Percentiles rank a stretch among this genome's conserved stretches.
These are phyloP conservation scores for Galerina marginata DNA, from an alignment of 768 basidiomycete species.

Conservation along the genomic window DNA sequence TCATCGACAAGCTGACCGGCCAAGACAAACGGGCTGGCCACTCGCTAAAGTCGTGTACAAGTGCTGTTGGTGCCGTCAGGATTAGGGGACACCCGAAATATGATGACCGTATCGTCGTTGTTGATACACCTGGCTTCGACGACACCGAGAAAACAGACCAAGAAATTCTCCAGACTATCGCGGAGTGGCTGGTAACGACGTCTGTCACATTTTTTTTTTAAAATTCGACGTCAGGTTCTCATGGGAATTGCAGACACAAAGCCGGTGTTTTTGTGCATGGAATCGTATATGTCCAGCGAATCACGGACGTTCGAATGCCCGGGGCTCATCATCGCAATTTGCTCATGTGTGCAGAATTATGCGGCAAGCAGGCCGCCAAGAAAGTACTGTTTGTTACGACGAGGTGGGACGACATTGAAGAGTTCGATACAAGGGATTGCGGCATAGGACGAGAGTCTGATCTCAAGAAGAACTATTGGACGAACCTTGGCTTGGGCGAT, in stretches of 20 bases:
- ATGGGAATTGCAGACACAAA: slow-evolving; percentile 2
- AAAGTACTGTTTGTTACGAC: slow-evolving; percentile 21
- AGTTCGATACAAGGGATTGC: background rate
- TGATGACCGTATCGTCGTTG: slow-evolving; percentile 5
- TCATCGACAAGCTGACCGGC: slow-evolving; percentile 12
- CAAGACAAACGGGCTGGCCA: background rate
- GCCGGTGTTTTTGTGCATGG: slow-evolving; percentile 2
- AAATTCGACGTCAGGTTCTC: background rate
- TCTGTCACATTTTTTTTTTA: background rate
- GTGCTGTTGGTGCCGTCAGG: background rate
- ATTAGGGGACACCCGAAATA: background rate
- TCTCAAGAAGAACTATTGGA: slow-evolving; percentile 25
- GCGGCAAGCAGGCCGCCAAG: slow-evolving; percentile 14
- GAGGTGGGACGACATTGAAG: slow-evolving; percentile 17
- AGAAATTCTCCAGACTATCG: slow-evolving; percentile 17
- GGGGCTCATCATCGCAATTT: slow-evolving; percentile 14
- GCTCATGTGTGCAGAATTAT: slow-evolving; percentile 19
- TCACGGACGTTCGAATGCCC: slow-evolving; percentile 15
- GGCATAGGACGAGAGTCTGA: slow-evolving; percentile 26
- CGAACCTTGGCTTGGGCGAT: slow-evolving; percentile 10
- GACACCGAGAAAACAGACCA: slow-evolving; percentile 14
- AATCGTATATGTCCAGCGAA: slow-evolving; percentile 19
- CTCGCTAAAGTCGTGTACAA: background rate
- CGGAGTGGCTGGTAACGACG: slow-evolving; percentile 20
- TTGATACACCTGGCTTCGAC: slow-evolving; percentile 26